Percentiles rank a stretch among this genome's conserved stretches.
Conservation (phyloP, 1,284 basidiomycete genomes). For the Xerocomus nothofagi region DNA sequence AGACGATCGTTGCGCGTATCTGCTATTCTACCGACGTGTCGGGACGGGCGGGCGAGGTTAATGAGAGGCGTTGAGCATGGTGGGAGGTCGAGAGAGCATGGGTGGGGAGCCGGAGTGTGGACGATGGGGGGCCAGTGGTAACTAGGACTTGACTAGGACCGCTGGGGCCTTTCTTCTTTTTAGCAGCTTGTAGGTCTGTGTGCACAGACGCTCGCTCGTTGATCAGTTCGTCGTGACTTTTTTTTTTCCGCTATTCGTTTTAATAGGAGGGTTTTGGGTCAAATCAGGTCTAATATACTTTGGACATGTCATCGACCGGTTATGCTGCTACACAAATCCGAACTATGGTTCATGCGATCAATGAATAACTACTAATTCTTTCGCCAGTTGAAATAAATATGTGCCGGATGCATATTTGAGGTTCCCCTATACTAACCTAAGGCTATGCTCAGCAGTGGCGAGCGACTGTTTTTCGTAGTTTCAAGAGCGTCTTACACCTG, state of each 20-base stretch:
- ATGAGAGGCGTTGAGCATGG: background rate
- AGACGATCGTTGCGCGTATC: slow-evolving; percentile 80
- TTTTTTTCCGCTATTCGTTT: background rate
- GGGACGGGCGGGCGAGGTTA: slow-evolving; percentile 21
- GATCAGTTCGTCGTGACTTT: background rate
- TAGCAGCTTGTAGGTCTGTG: background rate
- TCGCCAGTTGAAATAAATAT: too few relatives aligned
- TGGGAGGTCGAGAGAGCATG: background rate
- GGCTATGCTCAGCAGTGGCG: too few relatives aligned
- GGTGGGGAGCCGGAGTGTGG: background rate
- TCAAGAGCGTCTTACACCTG: too few relatives aligned
- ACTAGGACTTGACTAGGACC: background rate
- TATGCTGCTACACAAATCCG: too few relatives aligned
- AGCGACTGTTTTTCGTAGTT: too few relatives aligned
- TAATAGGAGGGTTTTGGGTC: background rate
- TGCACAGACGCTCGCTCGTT: background rate
- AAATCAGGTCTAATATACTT: too few relatives aligned
- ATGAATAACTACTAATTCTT: too few relatives aligned
- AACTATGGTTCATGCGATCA: too few relatives aligned
- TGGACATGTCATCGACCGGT: too few relatives aligned
- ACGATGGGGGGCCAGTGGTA: background rate
- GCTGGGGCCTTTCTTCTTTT: background rate
- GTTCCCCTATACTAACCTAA: too few relatives aligned
- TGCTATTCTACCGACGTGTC: slow-evolving; percentile 79
- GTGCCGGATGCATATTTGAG: too few relatives aligned